Conservation (phyloP, 352 stramenopile species). For the Phytopythium aichiense region DNA sequence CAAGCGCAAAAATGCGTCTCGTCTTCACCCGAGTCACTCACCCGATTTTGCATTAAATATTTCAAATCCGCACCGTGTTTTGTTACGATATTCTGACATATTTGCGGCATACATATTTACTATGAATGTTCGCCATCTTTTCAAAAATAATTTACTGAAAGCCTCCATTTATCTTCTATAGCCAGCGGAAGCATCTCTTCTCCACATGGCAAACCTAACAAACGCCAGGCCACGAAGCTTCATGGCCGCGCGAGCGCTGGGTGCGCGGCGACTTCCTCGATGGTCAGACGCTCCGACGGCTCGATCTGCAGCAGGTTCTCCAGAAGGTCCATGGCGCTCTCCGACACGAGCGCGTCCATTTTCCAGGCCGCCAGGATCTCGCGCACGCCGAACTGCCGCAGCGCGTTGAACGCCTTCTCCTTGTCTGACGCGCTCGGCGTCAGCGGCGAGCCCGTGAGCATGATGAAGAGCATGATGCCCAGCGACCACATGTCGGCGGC, state of each 20-base stretch:
- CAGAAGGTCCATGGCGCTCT: constrained; percentile 15
- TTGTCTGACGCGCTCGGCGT: constrained; percentile 18
- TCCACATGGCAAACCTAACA: neutral
- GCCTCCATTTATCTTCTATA: neutral
- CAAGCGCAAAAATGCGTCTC: neutral
- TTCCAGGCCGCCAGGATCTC: constrained; percentile 50
- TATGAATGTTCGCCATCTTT: no score
- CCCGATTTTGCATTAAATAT: no score
- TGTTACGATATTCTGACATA: no score
- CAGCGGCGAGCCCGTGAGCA: constrained; percentile 58
- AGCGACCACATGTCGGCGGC: constrained; percentile 70
- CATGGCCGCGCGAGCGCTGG: neutral
- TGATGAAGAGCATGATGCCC: constrained; percentile 63
- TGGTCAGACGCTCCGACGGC: constrained; percentile 20
- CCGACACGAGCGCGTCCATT: constrained; percentile 22
- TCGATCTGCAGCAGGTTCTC: constrained; percentile 22
- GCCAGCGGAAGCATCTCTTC: no score
- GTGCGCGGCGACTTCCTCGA: constrained; percentile 12
- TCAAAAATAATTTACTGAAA: neutral
- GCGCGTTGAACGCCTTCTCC: constrained; percentile 31
- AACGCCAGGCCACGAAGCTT: neutral
- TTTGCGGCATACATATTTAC: no score
- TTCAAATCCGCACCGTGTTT: no score
- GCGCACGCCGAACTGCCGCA: constrained; percentile 32
- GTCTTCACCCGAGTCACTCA: no score